A percentile compares a stretch with the other conserved stretches of the same genome.
Evolutionary conservation across 352 stramenopile genomes (phyloP).

Genomic region (Globisporangium barbulae): DNA sequence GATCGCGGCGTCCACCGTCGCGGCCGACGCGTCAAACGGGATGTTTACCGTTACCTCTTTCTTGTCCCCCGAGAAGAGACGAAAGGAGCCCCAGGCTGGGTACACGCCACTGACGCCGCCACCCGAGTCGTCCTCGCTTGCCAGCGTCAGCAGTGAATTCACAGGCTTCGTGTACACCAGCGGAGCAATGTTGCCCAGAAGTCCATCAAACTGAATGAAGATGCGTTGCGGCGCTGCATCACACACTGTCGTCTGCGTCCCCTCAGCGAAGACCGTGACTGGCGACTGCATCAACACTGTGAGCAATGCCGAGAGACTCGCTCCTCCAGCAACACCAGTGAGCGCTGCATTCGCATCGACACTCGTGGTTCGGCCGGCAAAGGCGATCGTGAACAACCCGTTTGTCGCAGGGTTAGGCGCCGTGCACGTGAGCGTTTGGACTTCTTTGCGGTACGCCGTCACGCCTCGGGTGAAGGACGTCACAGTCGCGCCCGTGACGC

Average conservation of each 20-base stretch:
- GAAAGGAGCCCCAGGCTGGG: slow-evolving; percentile 86
- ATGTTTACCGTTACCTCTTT: slow-evolving; percentile 50
- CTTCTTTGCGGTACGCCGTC: slow-evolving; percentile 56
- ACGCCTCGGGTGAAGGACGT: slow-evolving; percentile 31
- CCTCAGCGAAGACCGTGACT: slow-evolving; percentile 40
- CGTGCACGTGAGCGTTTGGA: slow-evolving; percentile 76
- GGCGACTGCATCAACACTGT: slow-evolving; percentile 29
- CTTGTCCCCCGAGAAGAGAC: slow-evolving; percentile 42
- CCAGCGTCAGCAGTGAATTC: slow-evolving; percentile 34
- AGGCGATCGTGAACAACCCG: slow-evolving; percentile 59
- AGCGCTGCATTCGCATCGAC: slow-evolving; percentile 48
- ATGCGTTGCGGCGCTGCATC: slow-evolving; percentile 39
- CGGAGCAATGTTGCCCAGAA: slow-evolving; percentile 55
- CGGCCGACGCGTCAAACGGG: slow-evolving; percentile 57
- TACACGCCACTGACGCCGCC: slow-evolving; percentile 75
- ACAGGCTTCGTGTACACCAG: slow-evolving; percentile 35
- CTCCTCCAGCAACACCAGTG: slow-evolving; percentile 18
- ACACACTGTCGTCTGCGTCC: slow-evolving; percentile 49
- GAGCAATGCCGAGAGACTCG: slow-evolving; percentile 30
- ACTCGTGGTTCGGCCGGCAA: slow-evolving; percentile 28
- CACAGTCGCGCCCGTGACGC: slow-evolving; percentile 27
- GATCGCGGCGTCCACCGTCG: slow-evolving; percentile 59
- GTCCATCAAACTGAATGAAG: slow-evolving; percentile 71
- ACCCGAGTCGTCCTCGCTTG: slow-evolving; percentile 39
- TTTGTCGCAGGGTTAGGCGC: slow-evolving; percentile 32